Evolutionary conservation across 805 yeast species (phyloP).

Genomic region (Candida tammaniensis): DNA sequence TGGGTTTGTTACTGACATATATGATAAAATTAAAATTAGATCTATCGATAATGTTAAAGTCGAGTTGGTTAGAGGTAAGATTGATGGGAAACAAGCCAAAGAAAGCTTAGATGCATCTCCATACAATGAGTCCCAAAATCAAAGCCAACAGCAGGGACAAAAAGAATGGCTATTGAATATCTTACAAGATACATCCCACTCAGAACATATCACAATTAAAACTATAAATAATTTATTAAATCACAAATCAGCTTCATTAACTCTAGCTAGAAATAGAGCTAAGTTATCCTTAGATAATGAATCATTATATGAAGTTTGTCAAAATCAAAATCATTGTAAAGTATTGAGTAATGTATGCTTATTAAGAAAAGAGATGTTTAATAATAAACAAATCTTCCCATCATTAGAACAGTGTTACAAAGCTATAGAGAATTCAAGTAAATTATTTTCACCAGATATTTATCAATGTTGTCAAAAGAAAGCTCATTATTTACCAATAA

Average conservation of each 20-base stretch:
- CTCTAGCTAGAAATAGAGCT: slow-evolving; percentile 39
- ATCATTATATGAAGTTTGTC: slow-evolving; percentile 53
- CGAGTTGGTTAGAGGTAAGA: too few species aligned
- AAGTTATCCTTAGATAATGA: slow-evolving; percentile 32
- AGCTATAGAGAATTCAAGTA: slow-evolving; percentile 13
- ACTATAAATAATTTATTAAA: slow-evolving; percentile 4
- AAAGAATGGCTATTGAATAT: too few species aligned
- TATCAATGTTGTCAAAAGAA: slow-evolving; percentile 22
- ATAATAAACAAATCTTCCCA: slow-evolving; percentile 11
- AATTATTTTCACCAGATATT: slow-evolving; percentile 17
- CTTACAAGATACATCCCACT: too few species aligned
- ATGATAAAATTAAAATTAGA: not conserved
- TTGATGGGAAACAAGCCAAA: not conserved
- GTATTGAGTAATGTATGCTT: slow-evolving; percentile 22
- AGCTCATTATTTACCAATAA: slow-evolving; percentile 29
- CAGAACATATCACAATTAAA: not conserved
- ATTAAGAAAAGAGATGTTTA: slow-evolving; percentile 17
- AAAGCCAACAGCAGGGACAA: too few species aligned
- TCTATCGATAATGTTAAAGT: slow-evolving; percentile 1
- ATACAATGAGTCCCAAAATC: too few species aligned
- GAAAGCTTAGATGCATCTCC: too few species aligned
- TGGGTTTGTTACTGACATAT: slow-evolving; percentile 7
- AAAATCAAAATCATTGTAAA: slow-evolving; percentile 34
- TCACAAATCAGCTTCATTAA: slow-evolving; percentile 38
- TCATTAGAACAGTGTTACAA: slow-evolving; percentile 14